Percentiles rank a stretch among this genome's conserved stretches.
Conservation (phyloP, 495 filamentous ascomycete species). For the Penicillium lagena region DNA sequence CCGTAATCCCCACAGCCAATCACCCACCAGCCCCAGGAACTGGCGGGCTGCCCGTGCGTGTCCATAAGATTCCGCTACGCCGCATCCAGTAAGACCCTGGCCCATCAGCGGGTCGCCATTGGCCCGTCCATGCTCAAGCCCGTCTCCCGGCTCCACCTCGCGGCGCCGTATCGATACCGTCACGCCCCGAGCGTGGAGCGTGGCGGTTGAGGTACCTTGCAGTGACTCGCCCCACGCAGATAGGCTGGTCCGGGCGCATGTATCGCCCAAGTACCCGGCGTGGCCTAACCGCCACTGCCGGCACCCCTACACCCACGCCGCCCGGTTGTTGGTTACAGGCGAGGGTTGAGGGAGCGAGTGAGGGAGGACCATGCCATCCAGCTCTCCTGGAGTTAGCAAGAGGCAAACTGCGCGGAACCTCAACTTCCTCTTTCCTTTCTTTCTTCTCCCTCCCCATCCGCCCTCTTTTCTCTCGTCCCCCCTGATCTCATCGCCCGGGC, state of each 20-base stretch:
- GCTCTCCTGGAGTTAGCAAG: neutral
- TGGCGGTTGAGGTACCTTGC: neutral
- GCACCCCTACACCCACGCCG: constrained; percentile 4
- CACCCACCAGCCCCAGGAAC: constrained; percentile 11
- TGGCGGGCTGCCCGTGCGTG: constrained; percentile 17
- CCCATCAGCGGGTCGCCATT: constrained; percentile 13
- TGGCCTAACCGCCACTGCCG: constrained; percentile 11
- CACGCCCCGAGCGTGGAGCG: constrained; percentile 3
- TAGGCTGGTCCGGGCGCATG: neutral
- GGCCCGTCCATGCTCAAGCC: neutral
- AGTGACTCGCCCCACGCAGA: neutral
- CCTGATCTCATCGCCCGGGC: constrained; percentile 1
- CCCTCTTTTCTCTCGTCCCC: constrained; percentile 2
- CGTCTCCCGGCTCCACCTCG: constrained; percentile 9
- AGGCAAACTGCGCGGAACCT: neutral
- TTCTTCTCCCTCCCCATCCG: constrained; percentile 6
- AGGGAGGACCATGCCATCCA: too few relatives aligned
- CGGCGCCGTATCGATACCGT: constrained; percentile 7
- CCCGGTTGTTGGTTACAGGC: too few relatives aligned
- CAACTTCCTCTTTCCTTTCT: constrained; percentile 7
- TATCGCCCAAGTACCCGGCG: constrained; percentile 5
- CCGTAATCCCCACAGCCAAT: constrained; percentile 5
- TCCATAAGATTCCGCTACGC: constrained; percentile 14
- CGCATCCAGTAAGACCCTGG: constrained; percentile 16
- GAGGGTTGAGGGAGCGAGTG: too few relatives aligned